These are phyloP conservation scores for Penicillium nordicum DNA, from an alignment of 2,329 filamentous ascomycete species.

Conservation along the genomic window DNA sequence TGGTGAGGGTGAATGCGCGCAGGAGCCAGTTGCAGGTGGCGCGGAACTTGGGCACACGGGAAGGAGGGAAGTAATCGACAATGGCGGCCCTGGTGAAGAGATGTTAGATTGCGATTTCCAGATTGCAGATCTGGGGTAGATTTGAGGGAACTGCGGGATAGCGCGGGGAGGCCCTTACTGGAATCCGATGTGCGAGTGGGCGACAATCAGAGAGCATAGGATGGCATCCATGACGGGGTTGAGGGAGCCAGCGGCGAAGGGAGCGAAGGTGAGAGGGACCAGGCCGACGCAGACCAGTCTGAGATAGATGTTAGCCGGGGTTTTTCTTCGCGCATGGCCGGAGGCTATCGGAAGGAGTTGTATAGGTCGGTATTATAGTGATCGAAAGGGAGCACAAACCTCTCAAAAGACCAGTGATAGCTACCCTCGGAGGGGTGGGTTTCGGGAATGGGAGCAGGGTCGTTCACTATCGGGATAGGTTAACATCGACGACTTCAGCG, in stretches of 20 bases:
- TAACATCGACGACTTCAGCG: constrained; percentile 9
- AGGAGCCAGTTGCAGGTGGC: constrained; percentile 73
- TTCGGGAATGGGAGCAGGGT: constrained; percentile 71
- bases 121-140: neutral
- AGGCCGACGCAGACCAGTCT: constrained; percentile 76
- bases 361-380: neutral
- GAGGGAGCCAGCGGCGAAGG: constrained; percentile 86
- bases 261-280: constrained; percentile 80
- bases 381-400: constrained; percentile 41
- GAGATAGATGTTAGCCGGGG: constrained; percentile 2
- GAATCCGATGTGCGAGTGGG: constrained; percentile 96
- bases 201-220: constrained; percentile 74
- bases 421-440: constrained; percentile 78
- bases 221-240: constrained; percentile 86
- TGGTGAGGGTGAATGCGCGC: constrained; percentile 72
- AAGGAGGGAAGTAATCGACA: constrained; percentile 82
- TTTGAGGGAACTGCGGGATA: neutral
- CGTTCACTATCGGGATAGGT: constrained; percentile 63
- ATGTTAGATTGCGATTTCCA: constrained; percentile 13
- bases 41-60: constrained; percentile 64
- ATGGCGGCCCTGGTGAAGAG: constrained; percentile 58
- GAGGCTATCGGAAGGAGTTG: neutral
- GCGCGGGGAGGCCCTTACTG: constrained; percentile 53
- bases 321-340: neutral
- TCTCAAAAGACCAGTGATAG: constrained; percentile 98